Evolutionary conservation across 2,329 filamentous ascomycete species (phyloP), one percentile per base, ranked within the genome.

Genomic region (Pyricularia sp.): DNA sequence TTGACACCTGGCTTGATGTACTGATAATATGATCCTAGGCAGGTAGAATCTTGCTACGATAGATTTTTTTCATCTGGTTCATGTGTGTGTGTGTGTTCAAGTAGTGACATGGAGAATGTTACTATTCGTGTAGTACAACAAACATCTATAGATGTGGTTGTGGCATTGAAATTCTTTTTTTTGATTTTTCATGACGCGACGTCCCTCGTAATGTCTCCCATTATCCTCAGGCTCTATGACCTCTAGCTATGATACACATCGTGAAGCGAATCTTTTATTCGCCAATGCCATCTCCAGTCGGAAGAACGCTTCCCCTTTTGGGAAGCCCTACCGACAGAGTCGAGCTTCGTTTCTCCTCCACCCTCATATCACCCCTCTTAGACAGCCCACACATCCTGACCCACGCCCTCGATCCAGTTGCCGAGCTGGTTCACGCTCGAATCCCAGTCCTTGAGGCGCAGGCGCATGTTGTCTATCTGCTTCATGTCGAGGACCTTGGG

Each of bases 401-500:
- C 93, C 40, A 90, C 90, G 26, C 87, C 85, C 81, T 97, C 93
- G 73, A 97, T 96, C 92, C 93, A 97, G 79, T 96, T 94, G 68
- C 93, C 93, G 65, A 99, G 82, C 76, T 94, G 88, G 75, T 97
- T 97, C 68, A 99, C 93, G 74, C 92, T 96, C 63, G 88, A 87
- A 75, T 97, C 93, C 94, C 94, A 99, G 72, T 99, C 93, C 74
- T 89, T 88, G 73, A 99, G 78, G 71, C 94, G 83, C 73, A 86
- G 82, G 72, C 91, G 86, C 93, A 99, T 97, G 72, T 88, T 90
- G 72, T 89, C 90, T 71, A 99, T 96, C 81, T 97, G 94, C 77
- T 86, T 87, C 86, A 93, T 91, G 76, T 97, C 94, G 70, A 99
- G 79, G 35, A 99, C 93, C 84, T 97, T 97, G 26, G 94, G 94